Evolutionary conservation across 352 stramenopile species (phyloP).

Genomic region (Globisporangium cystogenes): DNA sequence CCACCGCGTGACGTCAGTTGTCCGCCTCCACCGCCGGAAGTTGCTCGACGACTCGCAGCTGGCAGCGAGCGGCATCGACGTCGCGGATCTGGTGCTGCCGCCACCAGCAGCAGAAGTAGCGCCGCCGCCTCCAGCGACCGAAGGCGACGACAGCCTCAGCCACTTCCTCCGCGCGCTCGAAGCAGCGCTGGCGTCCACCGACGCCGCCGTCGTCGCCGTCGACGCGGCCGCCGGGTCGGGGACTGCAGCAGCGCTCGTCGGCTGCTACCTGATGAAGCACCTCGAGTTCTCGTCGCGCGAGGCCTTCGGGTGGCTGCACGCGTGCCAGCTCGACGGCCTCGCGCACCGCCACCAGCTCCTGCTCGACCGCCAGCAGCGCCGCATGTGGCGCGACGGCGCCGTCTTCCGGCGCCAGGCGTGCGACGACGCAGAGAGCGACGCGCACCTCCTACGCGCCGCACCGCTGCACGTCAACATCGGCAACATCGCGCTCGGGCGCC

Average conservation of each 20-base stretch:
- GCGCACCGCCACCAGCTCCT: slow-evolving; percentile 86
- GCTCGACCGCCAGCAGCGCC: slow-evolving; percentile 81
- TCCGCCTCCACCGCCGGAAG: slow-evolving; percentile 90
- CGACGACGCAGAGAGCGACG: slow-evolving; percentile 5
- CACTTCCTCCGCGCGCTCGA: slow-evolving; percentile 91
- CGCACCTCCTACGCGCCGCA: not conserved
- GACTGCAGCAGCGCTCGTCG: slow-evolving; percentile 93
- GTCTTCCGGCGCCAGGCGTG: slow-evolving; percentile 19
- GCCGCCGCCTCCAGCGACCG: slow-evolving; percentile 51
- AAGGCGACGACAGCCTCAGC: slow-evolving; percentile 67
- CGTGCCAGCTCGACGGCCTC: slow-evolving; percentile 89
- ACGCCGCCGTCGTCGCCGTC: slow-evolving; percentile 40
- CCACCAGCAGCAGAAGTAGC: slow-evolving; percentile 22
- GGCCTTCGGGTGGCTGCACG: slow-evolving; percentile 94
- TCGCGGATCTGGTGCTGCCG: slow-evolving; percentile 85
- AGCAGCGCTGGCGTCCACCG: slow-evolving; percentile 11
- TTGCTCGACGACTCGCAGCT: slow-evolving; percentile 91
- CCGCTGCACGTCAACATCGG: slow-evolving; percentile 54
- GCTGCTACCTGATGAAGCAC: slow-evolving; percentile 98
- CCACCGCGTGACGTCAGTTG: slow-evolving; percentile 83
- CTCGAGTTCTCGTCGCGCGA: slow-evolving; percentile 92
- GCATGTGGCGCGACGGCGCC: slow-evolving; percentile 64
- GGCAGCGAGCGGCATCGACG: slow-evolving; percentile 76
- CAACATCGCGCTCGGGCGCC: slow-evolving; percentile 46
- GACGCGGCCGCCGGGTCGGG: slow-evolving; percentile 71